Evolutionary conservation across 805 yeast species (phyloP).

Genomic region (Teunomyces stri): DNA sequence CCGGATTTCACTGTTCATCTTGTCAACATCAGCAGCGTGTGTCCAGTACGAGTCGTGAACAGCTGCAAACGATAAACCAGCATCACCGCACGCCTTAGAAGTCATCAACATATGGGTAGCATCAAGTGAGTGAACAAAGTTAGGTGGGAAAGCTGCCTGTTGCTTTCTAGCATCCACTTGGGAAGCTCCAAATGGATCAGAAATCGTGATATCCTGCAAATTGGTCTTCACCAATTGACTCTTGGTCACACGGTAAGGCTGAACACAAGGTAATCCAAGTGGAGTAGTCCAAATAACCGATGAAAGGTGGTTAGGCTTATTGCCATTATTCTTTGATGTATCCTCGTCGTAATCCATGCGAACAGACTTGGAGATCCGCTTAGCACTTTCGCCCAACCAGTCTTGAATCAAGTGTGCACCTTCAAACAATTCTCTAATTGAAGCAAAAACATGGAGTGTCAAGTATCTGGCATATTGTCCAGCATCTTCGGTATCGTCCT

Average conservation of each 20-base stretch:
- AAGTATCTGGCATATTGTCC: constrained; percentile 54
- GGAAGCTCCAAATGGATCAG: constrained; percentile 82
- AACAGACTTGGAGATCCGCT: constrained; percentile 72
- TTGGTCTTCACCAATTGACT: constrained; percentile 72
- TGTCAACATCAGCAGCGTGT: constrained; percentile 79
- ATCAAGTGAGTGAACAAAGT: constrained; percentile 90
- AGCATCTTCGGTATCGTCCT: constrained; percentile 42
- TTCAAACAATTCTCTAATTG: constrained; percentile 79
- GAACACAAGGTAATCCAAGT: constrained; percentile 91
- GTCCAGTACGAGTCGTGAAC: constrained; percentile 99
- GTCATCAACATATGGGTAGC: constrained; percentile 96
- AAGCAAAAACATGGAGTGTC: constrained; percentile 73
- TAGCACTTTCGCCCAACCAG: constrained; percentile 90
- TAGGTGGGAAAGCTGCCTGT: constrained; percentile 92
- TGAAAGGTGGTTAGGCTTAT: constrained; percentile 64
- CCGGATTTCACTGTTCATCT: constrained; percentile 68
- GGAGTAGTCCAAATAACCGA: constrained; percentile 99
- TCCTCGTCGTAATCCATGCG: constrained; percentile 58
- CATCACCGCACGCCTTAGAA: constrained; percentile 70
- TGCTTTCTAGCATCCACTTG: constrained; percentile 89
- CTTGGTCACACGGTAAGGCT: constrained; percentile 79
- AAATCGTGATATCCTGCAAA: constrained; percentile 80
- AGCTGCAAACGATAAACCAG: constrained; percentile 75
- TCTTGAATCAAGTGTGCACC: constrained; percentile 96
- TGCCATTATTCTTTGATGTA: constrained; percentile 18